Evolutionary conservation across 345 rosid species (phyloP).

Genomic region (Eucalyptus caleyi): DNA sequence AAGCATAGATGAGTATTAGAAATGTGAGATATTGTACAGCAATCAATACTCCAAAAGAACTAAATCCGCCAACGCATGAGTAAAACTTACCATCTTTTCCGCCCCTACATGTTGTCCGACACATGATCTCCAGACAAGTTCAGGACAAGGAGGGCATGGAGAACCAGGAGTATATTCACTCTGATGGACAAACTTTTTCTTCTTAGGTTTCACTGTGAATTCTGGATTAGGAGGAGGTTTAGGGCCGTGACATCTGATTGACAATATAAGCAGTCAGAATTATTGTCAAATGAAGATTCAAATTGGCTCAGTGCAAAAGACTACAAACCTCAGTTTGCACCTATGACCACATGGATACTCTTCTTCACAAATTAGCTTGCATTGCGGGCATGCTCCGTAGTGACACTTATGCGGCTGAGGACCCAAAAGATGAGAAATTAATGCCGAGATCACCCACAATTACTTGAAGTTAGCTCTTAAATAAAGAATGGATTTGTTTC

Average conservation of each 20-base stretch:
- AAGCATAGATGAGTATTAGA: neutral
- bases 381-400: slow-evolving; percentile 85
- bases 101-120: slow-evolving; percentile 80
- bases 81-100: slow-evolving; percentile 61
- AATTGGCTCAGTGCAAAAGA: neutral
- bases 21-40: neutral
- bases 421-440: neutral
- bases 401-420: slow-evolving; percentile 83
- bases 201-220: slow-evolving; percentile 69
- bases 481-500: neutral
- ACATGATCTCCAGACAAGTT: slow-evolving; percentile 78
- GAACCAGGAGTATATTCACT: slow-evolving; percentile 62
- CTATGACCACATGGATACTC: slow-evolving; percentile 79
- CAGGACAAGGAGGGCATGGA: slow-evolving; percentile 87
- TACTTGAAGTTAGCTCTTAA: neutral
- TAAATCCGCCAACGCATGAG: neutral
- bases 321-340: slow-evolving; percentile 64
- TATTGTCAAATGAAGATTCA: neutral
- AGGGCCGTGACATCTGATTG: slow-evolving; percentile 76
- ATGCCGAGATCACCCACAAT: neutral
- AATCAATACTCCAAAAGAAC: neutral
- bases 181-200: slow-evolving; percentile 50
- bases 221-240: slow-evolving; percentile 81
- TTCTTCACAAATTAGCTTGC: slow-evolving; percentile 70
- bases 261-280: neutral